Base-by-base conservation (phyloP, 805 yeast species). In the Grigorovia transvaalensis region DNA sequence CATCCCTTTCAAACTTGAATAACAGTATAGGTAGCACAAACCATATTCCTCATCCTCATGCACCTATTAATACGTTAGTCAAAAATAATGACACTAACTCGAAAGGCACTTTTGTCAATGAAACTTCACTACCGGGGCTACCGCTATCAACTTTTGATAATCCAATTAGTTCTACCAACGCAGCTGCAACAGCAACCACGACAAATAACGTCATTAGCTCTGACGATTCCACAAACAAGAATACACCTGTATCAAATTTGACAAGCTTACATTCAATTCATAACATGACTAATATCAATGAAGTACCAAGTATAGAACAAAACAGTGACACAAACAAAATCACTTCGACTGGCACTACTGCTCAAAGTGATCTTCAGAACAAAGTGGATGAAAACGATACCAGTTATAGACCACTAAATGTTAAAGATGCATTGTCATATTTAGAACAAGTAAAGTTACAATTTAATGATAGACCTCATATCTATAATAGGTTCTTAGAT, bases 361-460 rank as follows among this genome's bases (percentile, higher is more conserved):
- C 19, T 17, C 42, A 9, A 46, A 30, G 27, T 30, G 27, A 45
- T 15, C 12, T 33, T 5, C 2, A 33, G 11, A 54, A 51, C 9
- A 55, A 45, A 13, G 54, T 51, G 18, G 55, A 54, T 42, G 45
- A 43, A 11, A 57, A 56, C 15, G 66, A 64, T 40, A 47, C 62
- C 43, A 49, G 71, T 9, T 84, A 84, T 65, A 74, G 89, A 59
- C 96, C 97, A 1, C 73, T 93, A 60, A 93, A 93, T 64, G 98
- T 93, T 49, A 88, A 88, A 65, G 99, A 93, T 69, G 99, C 99
- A 6, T 74, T 93, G 57, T 82, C 96, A 9, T 93, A 95, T 65
- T 77, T 93, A 59, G 99, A 95, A 66, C 96, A 90, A 70, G 99
- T 93, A 50, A 93, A 93, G 69, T 78, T 84, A 48, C 97, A 90